A percentile compares a stretch with the other conserved stretches of the same genome.
phyloP scores from a whole-genome alignment of 768 basidiomycete species.

The Termitomyces sp. region DNA sequence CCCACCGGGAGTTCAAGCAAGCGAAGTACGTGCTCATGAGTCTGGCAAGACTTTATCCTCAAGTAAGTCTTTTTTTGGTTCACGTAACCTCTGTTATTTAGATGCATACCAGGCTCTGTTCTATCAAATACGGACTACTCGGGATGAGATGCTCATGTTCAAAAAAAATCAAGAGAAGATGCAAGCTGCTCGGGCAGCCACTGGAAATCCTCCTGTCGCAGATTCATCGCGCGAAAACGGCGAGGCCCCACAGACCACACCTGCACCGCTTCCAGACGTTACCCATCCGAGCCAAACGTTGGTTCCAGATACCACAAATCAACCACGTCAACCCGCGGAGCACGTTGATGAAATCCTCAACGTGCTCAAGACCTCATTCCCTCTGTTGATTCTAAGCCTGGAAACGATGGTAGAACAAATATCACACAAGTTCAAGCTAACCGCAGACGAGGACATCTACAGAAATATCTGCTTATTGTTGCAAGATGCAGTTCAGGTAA shows the following conservation, averaged over 20 bases:
- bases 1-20: constrained; percentile 89
- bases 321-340: constrained; percentile 74
- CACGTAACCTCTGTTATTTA: neutral
- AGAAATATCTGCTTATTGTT: constrained; percentile 83
- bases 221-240: constrained; percentile 20
- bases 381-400: constrained; percentile 88
- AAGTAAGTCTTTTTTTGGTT: constrained; percentile 46
- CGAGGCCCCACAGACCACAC: constrained; percentile 22
- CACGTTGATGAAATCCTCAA: constrained; percentile 91
- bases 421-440: constrained; percentile 79
- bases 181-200: constrained; percentile 30
- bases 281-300: constrained; percentile 9
- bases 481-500: constrained; percentile 80
- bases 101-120: constrained; percentile 69
- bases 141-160: constrained; percentile 38
- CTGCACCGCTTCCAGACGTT: constrained; percentile 10
- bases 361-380: constrained; percentile 93
- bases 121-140: constrained; percentile 82
- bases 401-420: constrained; percentile 98
- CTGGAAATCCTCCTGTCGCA: constrained; percentile 19
- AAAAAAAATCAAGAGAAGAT: constrained; percentile 37
- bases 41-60: constrained; percentile 88
- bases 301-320: constrained; percentile 20
- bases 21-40: constrained; percentile 85
- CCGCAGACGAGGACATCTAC: constrained; percentile 91